Conservation (phyloP, 2,329 filamentous ascomycete species). For the Emergomyces orientalis region DNA sequence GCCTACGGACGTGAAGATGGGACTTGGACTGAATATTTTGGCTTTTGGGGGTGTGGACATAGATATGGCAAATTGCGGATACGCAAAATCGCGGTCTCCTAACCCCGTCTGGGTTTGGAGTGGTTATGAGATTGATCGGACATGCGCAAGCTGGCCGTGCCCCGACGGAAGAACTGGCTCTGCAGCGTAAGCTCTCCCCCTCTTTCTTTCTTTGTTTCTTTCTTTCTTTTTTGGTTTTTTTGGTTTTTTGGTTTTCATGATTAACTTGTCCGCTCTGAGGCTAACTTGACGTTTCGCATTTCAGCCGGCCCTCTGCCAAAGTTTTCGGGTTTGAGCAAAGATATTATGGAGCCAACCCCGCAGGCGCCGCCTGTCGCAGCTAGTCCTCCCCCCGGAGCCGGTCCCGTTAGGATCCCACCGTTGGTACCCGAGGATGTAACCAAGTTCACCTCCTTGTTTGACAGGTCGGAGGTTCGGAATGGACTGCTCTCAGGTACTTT, state of each 20-base stretch:
- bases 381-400: slow-evolving; percentile 38
- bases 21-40: neutral
- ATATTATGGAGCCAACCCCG: slow-evolving; percentile 37
- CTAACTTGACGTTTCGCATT: slow-evolving; percentile 8
- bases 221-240: no score
- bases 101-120: slow-evolving; percentile 83
- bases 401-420: slow-evolving; percentile 76
- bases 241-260: no score
- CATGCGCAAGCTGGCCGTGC: slow-evolving; percentile 85
- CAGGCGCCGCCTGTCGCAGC: slow-evolving; percentile 47
- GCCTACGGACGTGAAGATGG: neutral
- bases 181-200: slow-evolving; percentile 53
- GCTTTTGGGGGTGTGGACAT: slow-evolving; percentile 13
- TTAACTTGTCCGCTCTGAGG: neutral
- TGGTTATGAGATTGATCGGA: slow-evolving; percentile 87
- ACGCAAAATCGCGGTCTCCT: slow-evolving; percentile 91
- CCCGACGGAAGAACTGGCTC: slow-evolving; percentile 69
- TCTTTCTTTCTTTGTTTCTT: neutral
- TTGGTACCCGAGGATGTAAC: slow-evolving; percentile 78
- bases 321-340: slow-evolving; percentile 66
- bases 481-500: slow-evolving; percentile 59
- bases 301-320: slow-evolving; percentile 72
- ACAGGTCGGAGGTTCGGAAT: slow-evolving; percentile 70
- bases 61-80: slow-evolving; percentile 99
- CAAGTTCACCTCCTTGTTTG: slow-evolving; percentile 84